Conservation (phyloP, 345 rosid genomes). For the Raphanus sativus region DNA sequence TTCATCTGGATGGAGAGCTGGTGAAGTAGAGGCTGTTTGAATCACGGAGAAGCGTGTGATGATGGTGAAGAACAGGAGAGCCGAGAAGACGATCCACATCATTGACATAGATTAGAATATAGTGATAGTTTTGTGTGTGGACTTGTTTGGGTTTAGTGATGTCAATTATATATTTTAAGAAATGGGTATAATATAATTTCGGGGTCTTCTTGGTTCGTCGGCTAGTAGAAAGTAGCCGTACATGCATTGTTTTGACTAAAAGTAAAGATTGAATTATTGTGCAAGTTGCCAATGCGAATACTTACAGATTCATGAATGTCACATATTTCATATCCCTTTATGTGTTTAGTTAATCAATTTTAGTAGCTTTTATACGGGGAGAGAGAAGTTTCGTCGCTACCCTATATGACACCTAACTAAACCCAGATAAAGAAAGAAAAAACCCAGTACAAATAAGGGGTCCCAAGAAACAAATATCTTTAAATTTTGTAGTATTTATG, state of each 20-base stretch:
- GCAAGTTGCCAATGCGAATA: not conserved
- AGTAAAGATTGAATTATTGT: not conserved
- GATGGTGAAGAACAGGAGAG: not conserved
- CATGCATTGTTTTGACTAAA: not conserved
- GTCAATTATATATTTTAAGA: no score
- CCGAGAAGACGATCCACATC: not conserved
- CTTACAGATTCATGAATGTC: not conserved
- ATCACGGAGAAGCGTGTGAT: conserved; percentile 6
- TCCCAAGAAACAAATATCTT: no score
- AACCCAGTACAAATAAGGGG: no score
- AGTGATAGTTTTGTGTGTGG: not conserved
- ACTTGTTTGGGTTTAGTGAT: not conserved
- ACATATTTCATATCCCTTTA: not conserved
- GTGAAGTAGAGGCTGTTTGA: conserved; percentile 11
- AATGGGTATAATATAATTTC: not conserved
- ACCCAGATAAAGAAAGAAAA: no score
- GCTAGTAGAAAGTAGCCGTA: not conserved
- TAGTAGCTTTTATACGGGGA: not conserved
- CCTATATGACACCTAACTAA: no score
- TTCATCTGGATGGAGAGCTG: conserved; percentile 27
- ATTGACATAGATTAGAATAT: not conserved
- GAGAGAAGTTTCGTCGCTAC: not conserved
- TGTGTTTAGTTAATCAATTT: not conserved
- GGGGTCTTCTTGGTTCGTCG: not conserved
- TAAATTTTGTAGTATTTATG: no score